These are phyloP conservation scores for Adansonia madagascariensis DNA, from an alignment of 441 rosid genomes.

Conservation along the genomic window DNA sequence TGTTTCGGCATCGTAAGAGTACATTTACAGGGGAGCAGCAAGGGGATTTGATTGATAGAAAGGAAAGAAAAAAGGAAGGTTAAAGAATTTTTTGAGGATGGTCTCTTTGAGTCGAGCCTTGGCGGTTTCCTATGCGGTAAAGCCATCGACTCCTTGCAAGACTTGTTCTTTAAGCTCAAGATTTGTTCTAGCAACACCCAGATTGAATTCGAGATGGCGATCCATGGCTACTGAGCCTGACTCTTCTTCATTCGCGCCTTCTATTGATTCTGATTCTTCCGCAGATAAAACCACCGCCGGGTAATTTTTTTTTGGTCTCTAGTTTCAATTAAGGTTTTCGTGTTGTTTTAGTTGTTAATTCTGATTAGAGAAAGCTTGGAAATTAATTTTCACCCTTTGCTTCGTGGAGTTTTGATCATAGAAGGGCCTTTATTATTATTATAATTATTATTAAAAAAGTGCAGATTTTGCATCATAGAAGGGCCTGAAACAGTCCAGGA, in stretches of 20 bases:
- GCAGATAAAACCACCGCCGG: slow-evolving; percentile 57
- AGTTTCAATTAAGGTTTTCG: not conserved
- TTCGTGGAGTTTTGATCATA: too few species aligned
- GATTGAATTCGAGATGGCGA: slow-evolving; percentile 51
- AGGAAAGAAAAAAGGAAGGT: not conserved
- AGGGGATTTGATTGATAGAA: not conserved
- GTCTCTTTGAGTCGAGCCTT: slow-evolving; percentile 56
- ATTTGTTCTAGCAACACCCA: slow-evolving; percentile 31
- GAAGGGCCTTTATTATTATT: too few species aligned
- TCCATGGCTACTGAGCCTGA: slow-evolving; percentile 60
- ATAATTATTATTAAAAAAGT: slow-evolving; percentile 9
- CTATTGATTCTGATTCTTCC: slow-evolving; percentile 57
- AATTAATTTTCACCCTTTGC: too few species aligned
- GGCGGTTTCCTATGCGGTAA: slow-evolving; percentile 54
- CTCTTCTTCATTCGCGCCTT: slow-evolving; percentile 45
- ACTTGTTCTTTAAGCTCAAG: slow-evolving; percentile 28
- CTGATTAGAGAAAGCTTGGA: not conserved
- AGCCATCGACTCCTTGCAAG: slow-evolving; percentile 34
- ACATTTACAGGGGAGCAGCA: not conserved
- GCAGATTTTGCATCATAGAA: slow-evolving; percentile 98
- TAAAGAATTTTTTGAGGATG: slow-evolving; percentile 36
- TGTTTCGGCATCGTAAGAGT: not conserved
- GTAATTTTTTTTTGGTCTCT: slow-evolving; percentile 17
- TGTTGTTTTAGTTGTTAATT: not conserved
- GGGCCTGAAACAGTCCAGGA: slow-evolving; percentile 96